Percentiles rank a stretch among this genome's conserved stretches.
Evolutionary conservation across 1,139 yeast genomes (phyloP).

Genomic region (Hansenula anomala): DNA sequence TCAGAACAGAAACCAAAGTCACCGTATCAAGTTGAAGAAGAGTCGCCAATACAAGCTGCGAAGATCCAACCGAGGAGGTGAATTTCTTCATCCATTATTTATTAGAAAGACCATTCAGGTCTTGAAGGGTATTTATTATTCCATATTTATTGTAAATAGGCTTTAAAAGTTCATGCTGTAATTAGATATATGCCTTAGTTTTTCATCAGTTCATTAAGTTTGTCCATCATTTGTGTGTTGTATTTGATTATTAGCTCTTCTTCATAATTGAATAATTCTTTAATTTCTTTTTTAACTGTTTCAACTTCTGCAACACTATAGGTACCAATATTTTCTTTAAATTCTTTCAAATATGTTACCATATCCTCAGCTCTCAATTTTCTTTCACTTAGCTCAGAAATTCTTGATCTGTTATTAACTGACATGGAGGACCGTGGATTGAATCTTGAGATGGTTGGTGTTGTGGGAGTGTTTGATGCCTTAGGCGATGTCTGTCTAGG

Average conservation of each 20-base stretch:
- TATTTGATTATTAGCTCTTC: slow-evolving; percentile 14
- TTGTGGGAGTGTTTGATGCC: not conserved
- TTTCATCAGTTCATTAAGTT: slow-evolving; percentile 5
- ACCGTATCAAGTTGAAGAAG: slow-evolving; percentile 2
- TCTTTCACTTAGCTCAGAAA: slow-evolving; percentile 6
- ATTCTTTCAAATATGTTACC: slow-evolving; percentile 9
- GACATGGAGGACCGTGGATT: slow-evolving; percentile 1
- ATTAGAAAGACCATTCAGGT: not conserved
- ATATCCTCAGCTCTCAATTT: slow-evolving; percentile 12
- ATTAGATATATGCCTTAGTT: not conserved
- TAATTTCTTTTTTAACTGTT: slow-evolving; percentile 16
- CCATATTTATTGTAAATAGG: no score
- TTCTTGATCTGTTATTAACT: not conserved
- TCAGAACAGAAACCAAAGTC: not conserved
- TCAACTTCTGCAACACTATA: slow-evolving; percentile 16
- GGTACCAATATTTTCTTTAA: slow-evolving; percentile 14
- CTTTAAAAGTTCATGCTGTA: no score
- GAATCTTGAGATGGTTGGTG: slow-evolving; percentile 4
- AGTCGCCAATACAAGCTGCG: slow-evolving; percentile 33
- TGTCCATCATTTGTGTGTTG: slow-evolving; percentile 10
- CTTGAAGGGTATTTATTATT: no score
- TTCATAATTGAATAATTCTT: slow-evolving; percentile 15
- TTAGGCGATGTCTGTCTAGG: slow-evolving; percentile 8
- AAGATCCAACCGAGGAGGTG: slow-evolving; percentile 29
- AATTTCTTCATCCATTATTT: not conserved